Conservation (phyloP, 1,139 yeast genomes). For the Yamadazyma kanchanaburiensis region DNA sequence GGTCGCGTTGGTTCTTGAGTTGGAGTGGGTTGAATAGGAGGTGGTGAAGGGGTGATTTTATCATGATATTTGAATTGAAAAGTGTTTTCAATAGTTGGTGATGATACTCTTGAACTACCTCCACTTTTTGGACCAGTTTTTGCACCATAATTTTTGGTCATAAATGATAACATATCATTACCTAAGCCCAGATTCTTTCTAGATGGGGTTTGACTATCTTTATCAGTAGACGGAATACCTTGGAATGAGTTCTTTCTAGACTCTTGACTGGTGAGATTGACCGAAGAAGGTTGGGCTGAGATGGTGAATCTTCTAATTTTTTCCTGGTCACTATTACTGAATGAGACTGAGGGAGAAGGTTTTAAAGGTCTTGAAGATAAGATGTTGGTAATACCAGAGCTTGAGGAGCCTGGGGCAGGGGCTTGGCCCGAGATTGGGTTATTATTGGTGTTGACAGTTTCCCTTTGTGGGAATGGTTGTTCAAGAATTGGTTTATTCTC, state of each 20-base stretch:
- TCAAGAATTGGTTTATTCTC: constrained; percentile 8
- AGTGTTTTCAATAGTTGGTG: constrained; percentile 11
- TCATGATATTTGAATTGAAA: constrained; percentile 7
- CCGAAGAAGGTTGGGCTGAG: constrained; percentile 40
- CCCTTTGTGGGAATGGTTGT: constrained; percentile 14
- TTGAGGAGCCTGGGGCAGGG: constrained; percentile 2
- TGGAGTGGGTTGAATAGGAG: constrained; percentile 5
- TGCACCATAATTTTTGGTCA: constrained; percentile 9
- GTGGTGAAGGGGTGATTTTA: constrained; percentile 13
- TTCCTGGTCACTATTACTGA: constrained; percentile 39
- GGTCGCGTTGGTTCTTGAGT: constrained; percentile 12
- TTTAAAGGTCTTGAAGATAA: constrained; percentile 5
- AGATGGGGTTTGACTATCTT: constrained; percentile 7
- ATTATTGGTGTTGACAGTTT: too few species aligned
- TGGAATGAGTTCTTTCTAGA: constrained; percentile 11
- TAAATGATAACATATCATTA: constrained; percentile 11
- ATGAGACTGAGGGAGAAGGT: constrained; percentile 29
- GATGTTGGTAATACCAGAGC: too few species aligned
- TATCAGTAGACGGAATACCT: constrained; percentile 1
- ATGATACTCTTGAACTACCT: constrained; percentile 11
- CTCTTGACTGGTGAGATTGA: constrained; percentile 15
- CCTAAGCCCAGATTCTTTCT: constrained; percentile 14
- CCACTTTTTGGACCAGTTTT: constrained; percentile 6
- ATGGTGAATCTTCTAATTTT: constrained; percentile 43
- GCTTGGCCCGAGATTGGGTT: too few species aligned